Evolutionary conservation across 2,329 filamentous ascomycete genomes (phyloP).

Genomic region (Talaromyces albobiverticillius): DNA sequence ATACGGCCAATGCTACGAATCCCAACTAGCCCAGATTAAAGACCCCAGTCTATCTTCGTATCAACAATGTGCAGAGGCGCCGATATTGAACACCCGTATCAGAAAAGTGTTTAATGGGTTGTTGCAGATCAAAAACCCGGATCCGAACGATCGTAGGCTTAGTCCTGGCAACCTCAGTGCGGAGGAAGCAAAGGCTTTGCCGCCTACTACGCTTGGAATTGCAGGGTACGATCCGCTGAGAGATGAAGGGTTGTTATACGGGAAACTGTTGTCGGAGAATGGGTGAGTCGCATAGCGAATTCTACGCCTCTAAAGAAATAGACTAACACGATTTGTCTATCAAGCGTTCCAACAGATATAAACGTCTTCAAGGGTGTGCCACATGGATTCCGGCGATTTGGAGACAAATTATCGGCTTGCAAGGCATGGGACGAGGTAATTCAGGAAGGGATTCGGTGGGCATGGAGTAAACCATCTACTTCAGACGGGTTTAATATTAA

Average conservation of each 20-base stretch:
- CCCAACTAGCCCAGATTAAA: not conserved
- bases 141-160: not conserved
- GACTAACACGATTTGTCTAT: not conserved
- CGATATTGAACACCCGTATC: not conserved
- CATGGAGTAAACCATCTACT: too few species aligned
- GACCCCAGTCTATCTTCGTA: not conserved
- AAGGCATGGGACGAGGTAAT: not conserved
- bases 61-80: not conserved
- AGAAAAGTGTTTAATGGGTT: not conserved
- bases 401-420: not conserved
- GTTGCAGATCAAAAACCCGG: not conserved
- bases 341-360: not conserved
- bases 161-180: not conserved
- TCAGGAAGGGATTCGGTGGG: not conserved
- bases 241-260: not conserved
- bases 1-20: not conserved
- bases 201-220: not conserved
- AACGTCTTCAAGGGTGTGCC: conserved; percentile 5
- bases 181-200: not conserved
- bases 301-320: too few species aligned
- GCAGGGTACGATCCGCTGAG: not conserved
- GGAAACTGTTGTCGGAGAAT: not conserved
- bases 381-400: not conserved
- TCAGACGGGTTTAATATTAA: too few species aligned
- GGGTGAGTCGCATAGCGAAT: not conserved